Evolutionary conservation across 2,329 filamentous ascomycete species (phyloP).

Genomic region (Aspergillus sp.): DNA sequence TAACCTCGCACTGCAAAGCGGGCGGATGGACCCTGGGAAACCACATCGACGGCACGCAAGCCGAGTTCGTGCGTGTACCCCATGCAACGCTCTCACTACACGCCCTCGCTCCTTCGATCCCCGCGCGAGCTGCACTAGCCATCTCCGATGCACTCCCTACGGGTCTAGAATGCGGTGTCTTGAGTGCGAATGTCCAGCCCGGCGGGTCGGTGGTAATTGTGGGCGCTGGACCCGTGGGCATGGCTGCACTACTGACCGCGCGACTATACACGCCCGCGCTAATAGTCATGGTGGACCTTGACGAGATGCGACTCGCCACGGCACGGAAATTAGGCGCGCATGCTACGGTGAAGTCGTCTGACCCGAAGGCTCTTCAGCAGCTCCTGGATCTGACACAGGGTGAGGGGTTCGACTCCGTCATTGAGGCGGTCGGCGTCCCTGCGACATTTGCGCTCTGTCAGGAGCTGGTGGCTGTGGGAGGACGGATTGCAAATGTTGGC

Average conservation of each 20-base stretch:
- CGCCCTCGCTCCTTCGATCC: slow-evolving; percentile 47
- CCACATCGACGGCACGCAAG: slow-evolving; percentile 47
- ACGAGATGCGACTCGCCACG: not conserved
- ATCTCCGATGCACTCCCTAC: slow-evolving; percentile 63
- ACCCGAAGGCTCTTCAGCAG: not conserved
- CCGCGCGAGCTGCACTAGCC: slow-evolving; percentile 45
- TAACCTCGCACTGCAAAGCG: slow-evolving; percentile 48
- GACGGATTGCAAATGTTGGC: slow-evolving; percentile 59
- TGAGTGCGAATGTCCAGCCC: slow-evolving; percentile 52
- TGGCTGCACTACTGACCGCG: slow-evolving; percentile 2
- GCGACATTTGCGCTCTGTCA: slow-evolving; percentile 60
- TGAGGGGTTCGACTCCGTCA: slow-evolving; percentile 61
- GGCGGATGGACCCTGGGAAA: slow-evolving; percentile 42
- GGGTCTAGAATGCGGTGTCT: slow-evolving; percentile 59
- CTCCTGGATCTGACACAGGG: slow-evolving; percentile 34
- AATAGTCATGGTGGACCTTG: slow-evolving; percentile 2
- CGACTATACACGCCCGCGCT: not conserved
- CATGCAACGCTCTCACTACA: slow-evolving; percentile 57
- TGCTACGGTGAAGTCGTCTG: not conserved
- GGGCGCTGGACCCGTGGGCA: slow-evolving; percentile 13
- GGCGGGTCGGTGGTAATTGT: slow-evolving; percentile 4
- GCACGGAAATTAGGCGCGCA: not conserved
- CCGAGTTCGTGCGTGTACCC: slow-evolving; percentile 60
- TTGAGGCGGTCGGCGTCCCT: slow-evolving; percentile 62
- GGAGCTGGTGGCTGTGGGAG: slow-evolving; percentile 57